A percentile compares a stretch with the other conserved stretches of the same genome.
Conservation (phyloP, 495 filamentous ascomycete species). For the Lophium mytilinum region DNA sequence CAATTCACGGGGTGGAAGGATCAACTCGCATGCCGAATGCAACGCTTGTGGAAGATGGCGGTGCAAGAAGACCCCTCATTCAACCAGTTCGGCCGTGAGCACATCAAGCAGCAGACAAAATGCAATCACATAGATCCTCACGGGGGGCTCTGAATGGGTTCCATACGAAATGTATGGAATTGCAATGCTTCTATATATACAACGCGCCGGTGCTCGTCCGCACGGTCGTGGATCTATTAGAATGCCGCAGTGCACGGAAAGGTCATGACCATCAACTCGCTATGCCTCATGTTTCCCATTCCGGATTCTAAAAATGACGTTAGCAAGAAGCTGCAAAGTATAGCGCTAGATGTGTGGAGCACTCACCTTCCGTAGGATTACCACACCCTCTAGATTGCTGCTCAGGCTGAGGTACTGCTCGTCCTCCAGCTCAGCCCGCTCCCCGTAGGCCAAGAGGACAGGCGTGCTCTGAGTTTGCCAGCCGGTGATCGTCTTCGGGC, state of each 20-base stretch:
- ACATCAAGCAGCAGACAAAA: too few relatives aligned
- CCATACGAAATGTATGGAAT: background rate
- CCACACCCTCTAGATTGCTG: conserved; percentile 85
- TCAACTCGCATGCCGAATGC: too few relatives aligned
- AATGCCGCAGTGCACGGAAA: conserved; percentile 7
- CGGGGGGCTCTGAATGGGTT: background rate
- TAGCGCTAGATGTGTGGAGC: background rate
- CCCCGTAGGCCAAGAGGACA: conserved; percentile 83
- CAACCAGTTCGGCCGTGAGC: too few relatives aligned
- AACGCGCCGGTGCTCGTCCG: conserved; percentile 1
- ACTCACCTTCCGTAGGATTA: conserved; percentile 91
- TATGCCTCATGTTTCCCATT: conserved; percentile 21
- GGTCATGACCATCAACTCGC: background rate
- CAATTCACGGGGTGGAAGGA: too few relatives aligned
- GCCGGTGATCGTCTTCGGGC: conserved; percentile 97
- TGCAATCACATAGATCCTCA: too few relatives aligned
- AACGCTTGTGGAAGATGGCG: too few relatives aligned
- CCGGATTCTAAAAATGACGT: conserved; percentile 19
- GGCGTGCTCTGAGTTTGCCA: conserved; percentile 99
- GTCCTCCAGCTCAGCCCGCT: conserved; percentile 93
- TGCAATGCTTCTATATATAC: conserved; percentile 17
- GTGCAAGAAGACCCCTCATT: too few relatives aligned
- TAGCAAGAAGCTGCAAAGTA: background rate
- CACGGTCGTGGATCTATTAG: conserved; percentile 18
- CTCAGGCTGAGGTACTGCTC: conserved; percentile 91